Evolutionary conservation across 1,139 yeast genomes (phyloP), one percentile per base, ranked within the genome.

Genomic region (Suhomyces panamericanus): DNA sequence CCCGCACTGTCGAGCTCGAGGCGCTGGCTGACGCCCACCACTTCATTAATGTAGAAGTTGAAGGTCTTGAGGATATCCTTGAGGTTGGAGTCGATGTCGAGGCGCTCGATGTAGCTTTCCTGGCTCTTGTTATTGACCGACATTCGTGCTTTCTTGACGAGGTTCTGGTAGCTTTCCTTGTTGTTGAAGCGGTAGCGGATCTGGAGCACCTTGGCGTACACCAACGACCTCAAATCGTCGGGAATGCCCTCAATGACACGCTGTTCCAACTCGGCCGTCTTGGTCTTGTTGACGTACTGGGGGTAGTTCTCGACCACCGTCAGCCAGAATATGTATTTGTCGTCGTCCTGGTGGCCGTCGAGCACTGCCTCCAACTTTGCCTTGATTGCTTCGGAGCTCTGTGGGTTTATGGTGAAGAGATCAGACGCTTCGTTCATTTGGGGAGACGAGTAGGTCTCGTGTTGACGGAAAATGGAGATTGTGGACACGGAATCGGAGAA

Each of bases 361-460:
- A 32, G 26, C 29, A 40, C 40, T 37, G 28, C 32, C 3, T 20
- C 41, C 41, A 46, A 29, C 34, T 41, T 40, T n/a, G 40, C 32
- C 29, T 27, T 32, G 32, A 43, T 33, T 3, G 26, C 24, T 7
- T 46, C 49, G 7, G 34, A 20, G n/a, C 43, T 38, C 9, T 36
- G 29, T 34, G 40, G 34, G 35, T 48, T 51, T 32, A 50, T 32
- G 4, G 51, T 43, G 46, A 58, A 57, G 35, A 55, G 55, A 36
- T 72, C 77, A 6, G 71, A 64, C 17, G 62, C 57, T 46, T 73
- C 74, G 48, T 70, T 69, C 64, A 70, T 61, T 28, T 49, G 55
- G 3, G 72, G 70, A n/a, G 66, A 56, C 7, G 57, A 50, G 46
- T 66, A 69, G 5, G 58, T 36, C 41, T 70, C 73, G 40, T 58